phyloP scores from a whole-genome alignment of 2,329 filamentous ascomycete genomes.

The Hirsutella rhossiliensis region DNA sequence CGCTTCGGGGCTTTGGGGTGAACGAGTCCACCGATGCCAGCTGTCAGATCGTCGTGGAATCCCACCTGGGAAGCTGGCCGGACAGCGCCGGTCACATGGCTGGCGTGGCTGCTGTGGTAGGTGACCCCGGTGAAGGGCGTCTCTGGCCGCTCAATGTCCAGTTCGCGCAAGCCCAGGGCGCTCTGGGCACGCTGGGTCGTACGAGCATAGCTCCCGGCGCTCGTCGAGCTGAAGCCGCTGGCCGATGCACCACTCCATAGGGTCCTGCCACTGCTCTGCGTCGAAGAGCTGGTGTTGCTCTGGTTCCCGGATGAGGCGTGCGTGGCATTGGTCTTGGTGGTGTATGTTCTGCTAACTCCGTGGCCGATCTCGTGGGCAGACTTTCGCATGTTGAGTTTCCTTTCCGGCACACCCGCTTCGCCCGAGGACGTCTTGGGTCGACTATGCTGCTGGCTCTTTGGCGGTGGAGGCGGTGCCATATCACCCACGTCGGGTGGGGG shows the following conservation, averaged over 20 bases:
- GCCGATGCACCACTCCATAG: slow-evolving; percentile 92
- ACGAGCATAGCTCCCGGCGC: slow-evolving; percentile 82
- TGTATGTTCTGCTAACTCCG: slow-evolving; percentile 66
- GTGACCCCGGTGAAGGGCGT: slow-evolving; percentile 67
- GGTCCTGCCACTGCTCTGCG: slow-evolving; percentile 68
- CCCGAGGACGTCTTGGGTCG: slow-evolving; percentile 49
- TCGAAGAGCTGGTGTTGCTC: slow-evolving; percentile 62
- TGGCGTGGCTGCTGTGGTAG: slow-evolving; percentile 81
- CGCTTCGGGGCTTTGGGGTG: slow-evolving; percentile 68
- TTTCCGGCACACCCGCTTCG: slow-evolving; percentile 24
- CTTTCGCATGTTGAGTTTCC: slow-evolving; percentile 50
- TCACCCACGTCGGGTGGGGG: slow-evolving; percentile 27
- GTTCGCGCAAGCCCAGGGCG: slow-evolving; percentile 48
- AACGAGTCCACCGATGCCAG: slow-evolving; percentile 66
- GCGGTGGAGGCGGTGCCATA: slow-evolving; percentile 51
- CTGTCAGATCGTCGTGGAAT: slow-evolving; percentile 51
- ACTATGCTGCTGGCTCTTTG: slow-evolving; percentile 38
- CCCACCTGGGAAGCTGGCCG: slow-evolving; percentile 55
- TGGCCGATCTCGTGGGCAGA: slow-evolving; percentile 68
- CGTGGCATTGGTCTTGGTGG: slow-evolving; percentile 77
- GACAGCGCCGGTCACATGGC: slow-evolving; percentile 28
- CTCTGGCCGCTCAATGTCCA: slow-evolving; percentile 42
- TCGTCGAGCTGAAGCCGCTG: slow-evolving; percentile 84
- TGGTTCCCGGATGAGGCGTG: slow-evolving; percentile 63
- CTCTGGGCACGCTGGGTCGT: slow-evolving; percentile 57